phyloP scores from a whole-genome alignment of 352 stramenopile species.

The Pythium dissotocum region DNA sequence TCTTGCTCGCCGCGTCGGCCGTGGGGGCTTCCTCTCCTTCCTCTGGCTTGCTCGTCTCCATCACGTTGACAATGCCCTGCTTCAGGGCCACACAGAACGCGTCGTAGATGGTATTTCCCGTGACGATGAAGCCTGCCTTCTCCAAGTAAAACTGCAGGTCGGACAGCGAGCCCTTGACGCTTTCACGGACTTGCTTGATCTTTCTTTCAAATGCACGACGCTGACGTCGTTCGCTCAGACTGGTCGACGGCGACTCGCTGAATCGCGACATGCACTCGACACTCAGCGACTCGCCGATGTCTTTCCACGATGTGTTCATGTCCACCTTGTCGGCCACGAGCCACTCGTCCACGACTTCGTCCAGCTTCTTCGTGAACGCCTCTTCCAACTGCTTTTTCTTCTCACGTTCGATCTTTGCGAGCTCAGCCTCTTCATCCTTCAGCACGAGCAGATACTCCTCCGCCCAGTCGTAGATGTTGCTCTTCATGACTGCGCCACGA shows the following conservation, averaged over 20 bases:
- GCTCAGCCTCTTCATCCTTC: constrained; percentile 47
- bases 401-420: constrained; percentile 50
- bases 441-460: constrained; percentile 48
- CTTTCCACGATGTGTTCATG: constrained; percentile 27
- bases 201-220: constrained; percentile 58
- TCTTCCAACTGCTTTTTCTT: constrained; percentile 40
- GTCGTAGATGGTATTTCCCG: constrained; percentile 37
- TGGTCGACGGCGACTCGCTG: neutral
- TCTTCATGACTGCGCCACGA: constrained; percentile 34
- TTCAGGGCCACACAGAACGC: constrained; percentile 40
- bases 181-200: constrained; percentile 40
- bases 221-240: constrained; percentile 40
- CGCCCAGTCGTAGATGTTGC: constrained; percentile 68
- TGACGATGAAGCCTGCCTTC: constrained; percentile 33
- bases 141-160: constrained; percentile 36
- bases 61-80: constrained; percentile 30
- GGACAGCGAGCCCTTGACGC: constrained; percentile 28
- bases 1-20: constrained; percentile 8
- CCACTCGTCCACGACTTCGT: constrained; percentile 34
- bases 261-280: constrained; percentile 5
- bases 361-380: constrained; percentile 29
- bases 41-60: constrained; percentile 57
- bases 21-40: constrained; percentile 55
- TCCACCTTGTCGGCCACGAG: constrained; percentile 28
- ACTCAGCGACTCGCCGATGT: constrained; percentile 12